Conservation (phyloP, 257 asterid genomes). For the Primulina huaijiensis region DNA sequence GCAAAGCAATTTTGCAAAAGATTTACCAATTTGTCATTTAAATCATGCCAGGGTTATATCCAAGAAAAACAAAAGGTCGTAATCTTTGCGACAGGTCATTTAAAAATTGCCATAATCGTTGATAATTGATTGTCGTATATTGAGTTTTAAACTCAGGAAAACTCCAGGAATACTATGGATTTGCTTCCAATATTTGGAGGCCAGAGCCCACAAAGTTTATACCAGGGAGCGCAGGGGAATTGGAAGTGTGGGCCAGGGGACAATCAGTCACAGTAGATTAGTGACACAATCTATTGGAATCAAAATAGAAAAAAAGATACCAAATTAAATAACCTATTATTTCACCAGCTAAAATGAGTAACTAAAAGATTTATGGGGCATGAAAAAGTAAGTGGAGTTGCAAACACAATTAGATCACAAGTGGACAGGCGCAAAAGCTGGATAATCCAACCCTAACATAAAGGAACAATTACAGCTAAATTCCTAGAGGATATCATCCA, state of each 20-base stretch:
- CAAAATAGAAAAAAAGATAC: background rate
- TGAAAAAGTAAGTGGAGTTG: background rate
- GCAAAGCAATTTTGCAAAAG: background rate
- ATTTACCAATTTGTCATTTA: background rate
- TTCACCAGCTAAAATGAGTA: background rate
- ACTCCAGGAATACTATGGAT: background rate
- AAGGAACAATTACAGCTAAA: background rate
- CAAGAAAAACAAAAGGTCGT: background rate
- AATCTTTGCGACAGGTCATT: background rate
- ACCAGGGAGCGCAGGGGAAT: background rate
- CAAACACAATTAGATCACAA: background rate
- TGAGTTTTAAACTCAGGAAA: background rate
- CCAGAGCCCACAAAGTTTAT: background rate
- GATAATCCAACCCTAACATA: background rate
- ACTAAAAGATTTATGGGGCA: background rate
- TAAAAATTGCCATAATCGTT: background rate
- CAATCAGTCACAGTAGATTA: background rate
- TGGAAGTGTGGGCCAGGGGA: background rate
- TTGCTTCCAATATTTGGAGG: background rate
- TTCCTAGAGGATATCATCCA: background rate
- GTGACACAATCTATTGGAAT: background rate
- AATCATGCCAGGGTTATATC: background rate
- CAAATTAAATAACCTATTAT: background rate
- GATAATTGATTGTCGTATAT: background rate
- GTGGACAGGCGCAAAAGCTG: background rate